Percentiles rank a stretch among this genome's conserved stretches.
Conservation (phyloP, 2,329 filamentous ascomycete genomes). For the Salinomyces thailandicus region DNA sequence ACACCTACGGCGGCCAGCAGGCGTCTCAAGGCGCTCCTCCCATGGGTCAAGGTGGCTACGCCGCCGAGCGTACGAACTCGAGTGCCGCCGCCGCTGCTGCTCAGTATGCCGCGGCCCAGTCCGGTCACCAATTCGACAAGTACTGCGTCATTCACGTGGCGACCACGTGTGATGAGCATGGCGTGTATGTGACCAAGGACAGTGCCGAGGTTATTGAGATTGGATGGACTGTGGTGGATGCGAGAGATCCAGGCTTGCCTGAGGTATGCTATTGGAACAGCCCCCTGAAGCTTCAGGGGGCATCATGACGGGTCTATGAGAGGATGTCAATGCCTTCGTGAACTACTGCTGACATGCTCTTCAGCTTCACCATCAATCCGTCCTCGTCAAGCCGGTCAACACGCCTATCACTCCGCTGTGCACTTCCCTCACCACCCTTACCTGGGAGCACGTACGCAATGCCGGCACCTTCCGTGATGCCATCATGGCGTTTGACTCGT, state of each 20-base stretch:
- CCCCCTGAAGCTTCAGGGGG: too few species aligned
- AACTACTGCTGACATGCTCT: too few species aligned
- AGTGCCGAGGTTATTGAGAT: slow-evolving; percentile 98
- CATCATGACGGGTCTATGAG: too few species aligned
- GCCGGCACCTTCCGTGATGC: slow-evolving; percentile 96
- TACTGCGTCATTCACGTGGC: slow-evolving; percentile 98
- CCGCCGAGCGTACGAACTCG: slow-evolving; percentile 1
- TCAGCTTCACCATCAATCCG: slow-evolving; percentile 87
- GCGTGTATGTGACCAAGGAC: slow-evolving; percentile 98
- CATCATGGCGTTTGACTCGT: slow-evolving; percentile 86
- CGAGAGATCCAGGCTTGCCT: slow-evolving; percentile 23
- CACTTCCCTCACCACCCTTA: slow-evolving; percentile 94
- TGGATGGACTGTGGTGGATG: slow-evolving; percentile 70
- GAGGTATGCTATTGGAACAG: slow-evolving; percentile 23
- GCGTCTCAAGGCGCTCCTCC: slow-evolving; percentile 3
- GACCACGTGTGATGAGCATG: slow-evolving; percentile 97
- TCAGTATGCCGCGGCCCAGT: slow-evolving; percentile 24
- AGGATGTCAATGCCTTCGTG: too few species aligned
- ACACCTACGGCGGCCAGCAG: slow-evolving; percentile 6
- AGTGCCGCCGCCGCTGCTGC: slow-evolving; percentile 1
- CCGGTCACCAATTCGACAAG: slow-evolving; percentile 54
- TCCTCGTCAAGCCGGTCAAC: slow-evolving; percentile 96
- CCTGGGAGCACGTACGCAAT: slow-evolving; percentile 97
- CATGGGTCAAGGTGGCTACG: slow-evolving; percentile 5
- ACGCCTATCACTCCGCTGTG: slow-evolving; percentile 96